These are phyloP conservation scores for Casuarina equisetifolia DNA, from an alignment of 306 rosid species.

Conservation along the genomic window DNA sequence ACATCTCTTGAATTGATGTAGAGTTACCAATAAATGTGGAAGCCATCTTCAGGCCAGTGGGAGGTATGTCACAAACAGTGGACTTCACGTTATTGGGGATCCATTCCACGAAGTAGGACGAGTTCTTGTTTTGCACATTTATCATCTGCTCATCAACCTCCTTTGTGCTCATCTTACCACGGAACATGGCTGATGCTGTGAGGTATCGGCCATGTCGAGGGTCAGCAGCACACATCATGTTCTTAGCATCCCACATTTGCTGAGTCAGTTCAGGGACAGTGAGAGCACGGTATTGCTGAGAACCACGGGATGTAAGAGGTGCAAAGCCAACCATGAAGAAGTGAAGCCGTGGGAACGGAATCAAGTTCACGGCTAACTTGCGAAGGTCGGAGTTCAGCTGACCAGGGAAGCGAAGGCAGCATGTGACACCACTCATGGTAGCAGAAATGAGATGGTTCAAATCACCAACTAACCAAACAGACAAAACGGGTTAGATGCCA, in stretches of 20 bases:
- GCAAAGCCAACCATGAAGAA: conserved; percentile 70
- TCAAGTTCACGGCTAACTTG: conserved; percentile 54
- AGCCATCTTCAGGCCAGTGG: conserved; percentile 55
- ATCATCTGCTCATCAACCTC: conserved; percentile 66
- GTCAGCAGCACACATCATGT: conserved; percentile 58
- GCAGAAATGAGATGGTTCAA: conserved; percentile 57
- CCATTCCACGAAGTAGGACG: conserved; percentile 59
- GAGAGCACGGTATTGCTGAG: conserved; percentile 59
- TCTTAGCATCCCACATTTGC: conserved; percentile 63
- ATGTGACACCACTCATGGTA: conserved; percentile 63
- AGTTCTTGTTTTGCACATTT: conserved; percentile 62
- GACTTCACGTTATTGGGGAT: conserved; percentile 60
- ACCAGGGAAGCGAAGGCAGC: conserved; percentile 62
- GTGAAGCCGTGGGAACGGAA: conserved; percentile 62
- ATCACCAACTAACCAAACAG: conserved; percentile 50
- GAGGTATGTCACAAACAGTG: conserved; percentile 55
- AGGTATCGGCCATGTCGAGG: conserved; percentile 60
- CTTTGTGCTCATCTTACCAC: conserved; percentile 63
- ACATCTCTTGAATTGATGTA: conserved; percentile 59
- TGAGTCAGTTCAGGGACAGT: conserved; percentile 54
- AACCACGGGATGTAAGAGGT: conserved; percentile 58
- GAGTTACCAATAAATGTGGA: conserved; percentile 60
- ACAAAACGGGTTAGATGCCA: not conserved
- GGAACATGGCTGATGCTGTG: conserved; percentile 59
- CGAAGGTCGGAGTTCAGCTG: conserved; percentile 57